phyloP scores from a whole-genome alignment of 192 early-diverging fungal genomes.

The Funneliformis mosseae region DNA sequence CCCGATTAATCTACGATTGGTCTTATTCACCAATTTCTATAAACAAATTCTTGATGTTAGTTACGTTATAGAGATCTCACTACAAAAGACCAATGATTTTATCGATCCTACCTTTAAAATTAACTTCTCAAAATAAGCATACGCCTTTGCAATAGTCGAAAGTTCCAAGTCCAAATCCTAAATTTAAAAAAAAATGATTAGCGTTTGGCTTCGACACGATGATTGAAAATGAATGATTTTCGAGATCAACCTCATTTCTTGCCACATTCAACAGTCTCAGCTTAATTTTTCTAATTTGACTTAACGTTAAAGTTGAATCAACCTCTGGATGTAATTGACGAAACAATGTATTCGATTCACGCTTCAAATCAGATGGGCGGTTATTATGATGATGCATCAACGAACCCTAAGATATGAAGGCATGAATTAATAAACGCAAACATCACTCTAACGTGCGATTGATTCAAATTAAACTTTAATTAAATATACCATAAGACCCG shows the following conservation, averaged over 20 bases:
- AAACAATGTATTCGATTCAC: slow-evolving; percentile 88
- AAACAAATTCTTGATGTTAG: background rate
- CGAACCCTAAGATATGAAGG: slow-evolving; percentile 58
- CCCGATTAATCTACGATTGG: slow-evolving; percentile 73
- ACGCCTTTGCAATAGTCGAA: slow-evolving; percentile 84
- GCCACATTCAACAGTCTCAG: slow-evolving; percentile 61
- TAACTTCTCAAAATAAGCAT: slow-evolving; percentile 96
- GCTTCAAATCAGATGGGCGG: slow-evolving; percentile 78
- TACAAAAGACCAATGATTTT: slow-evolving; percentile 29
- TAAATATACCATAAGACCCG: slow-evolving; percentile 73
- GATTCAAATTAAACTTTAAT: background rate
- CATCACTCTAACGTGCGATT: background rate
- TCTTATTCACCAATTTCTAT: slow-evolving; percentile 67
- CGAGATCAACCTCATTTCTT: slow-evolving; percentile 37
- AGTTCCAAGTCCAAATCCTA: slow-evolving; percentile 81
- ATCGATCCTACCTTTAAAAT: slow-evolving; percentile 67
- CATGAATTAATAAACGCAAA: background rate
- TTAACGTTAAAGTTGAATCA: slow-evolving; percentile 78
- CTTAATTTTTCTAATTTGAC: slow-evolving; percentile 86
- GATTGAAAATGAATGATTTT: background rate
- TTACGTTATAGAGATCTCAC: slow-evolving; percentile 21
- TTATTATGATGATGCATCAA: slow-evolving; percentile 78
- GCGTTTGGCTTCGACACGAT: background rate
- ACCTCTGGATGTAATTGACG: slow-evolving; percentile 79
- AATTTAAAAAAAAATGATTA: slow-evolving; percentile 39